Evolutionary conservation across 805 yeast genomes (phyloP).

Genomic region (Yamadazyma akitaensis): DNA sequence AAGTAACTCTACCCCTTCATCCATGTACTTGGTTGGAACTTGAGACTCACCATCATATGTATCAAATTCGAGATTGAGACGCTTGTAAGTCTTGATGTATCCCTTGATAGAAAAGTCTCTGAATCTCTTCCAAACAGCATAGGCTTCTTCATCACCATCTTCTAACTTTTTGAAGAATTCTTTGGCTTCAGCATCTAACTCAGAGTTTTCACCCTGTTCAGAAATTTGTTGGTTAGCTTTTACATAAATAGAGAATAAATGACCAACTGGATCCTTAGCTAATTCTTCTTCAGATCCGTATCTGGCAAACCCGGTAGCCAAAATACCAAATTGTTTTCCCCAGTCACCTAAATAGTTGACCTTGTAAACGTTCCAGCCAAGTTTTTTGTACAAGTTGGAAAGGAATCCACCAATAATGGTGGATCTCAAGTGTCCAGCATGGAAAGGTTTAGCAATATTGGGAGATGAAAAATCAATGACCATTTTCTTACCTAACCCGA

Average conservation of each 20-base stretch:
- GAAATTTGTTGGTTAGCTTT: slow-evolving; percentile 74
- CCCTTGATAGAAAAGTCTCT: slow-evolving; percentile 86
- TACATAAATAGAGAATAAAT: slow-evolving; percentile 92
- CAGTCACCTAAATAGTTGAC: slow-evolving; percentile 97
- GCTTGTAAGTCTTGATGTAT: slow-evolving; percentile 83
- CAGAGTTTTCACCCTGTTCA: slow-evolving; percentile 53
- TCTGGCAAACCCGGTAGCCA: slow-evolving; percentile 87
- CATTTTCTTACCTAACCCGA: slow-evolving; percentile 72
- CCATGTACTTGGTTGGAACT: slow-evolving; percentile 72
- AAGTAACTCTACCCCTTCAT: slow-evolving; percentile 58
- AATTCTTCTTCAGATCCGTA: slow-evolving; percentile 80
- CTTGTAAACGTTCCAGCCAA: slow-evolving; percentile 91
- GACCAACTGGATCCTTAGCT: slow-evolving; percentile 81
- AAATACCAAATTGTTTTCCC: slow-evolving; percentile 98
- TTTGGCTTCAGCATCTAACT: slow-evolving; percentile 80
- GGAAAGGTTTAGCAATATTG: slow-evolving; percentile 98
- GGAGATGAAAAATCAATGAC: slow-evolving; percentile 94
- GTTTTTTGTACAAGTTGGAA: slow-evolving; percentile 80
- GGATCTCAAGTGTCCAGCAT: slow-evolving; percentile 97
- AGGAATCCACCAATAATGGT: slow-evolving; percentile 97
- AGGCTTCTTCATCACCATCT: slow-evolving; percentile 81
- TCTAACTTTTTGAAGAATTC: slow-evolving; percentile 88
- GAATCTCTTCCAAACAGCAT: slow-evolving; percentile 78
- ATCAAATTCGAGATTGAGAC: slow-evolving; percentile 87
- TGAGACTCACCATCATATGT: slow-evolving; percentile 95